Base-by-base conservation (phyloP, 2,329 filamentous ascomycete genomes). In the Xylaria sp. region DNA sequence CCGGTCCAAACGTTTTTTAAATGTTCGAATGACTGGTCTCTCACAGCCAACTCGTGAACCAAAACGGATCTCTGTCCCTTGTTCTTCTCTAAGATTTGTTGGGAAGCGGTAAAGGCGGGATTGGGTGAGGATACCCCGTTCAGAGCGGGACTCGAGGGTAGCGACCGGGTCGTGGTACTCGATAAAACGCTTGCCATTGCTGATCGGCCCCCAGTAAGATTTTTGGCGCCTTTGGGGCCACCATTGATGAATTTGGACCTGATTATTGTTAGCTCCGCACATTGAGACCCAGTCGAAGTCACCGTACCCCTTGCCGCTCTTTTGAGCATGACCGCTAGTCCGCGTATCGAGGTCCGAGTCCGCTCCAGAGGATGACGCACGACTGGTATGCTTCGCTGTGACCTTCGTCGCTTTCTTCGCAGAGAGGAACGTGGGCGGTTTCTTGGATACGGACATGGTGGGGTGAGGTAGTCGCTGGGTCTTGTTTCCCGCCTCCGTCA, bases 21-120 rank as follows among this genome's bases (percentile, higher is more conserved):
- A 54, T 83, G 79, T 7, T 83, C 78, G 19, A 81, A 81, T 0
- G 81, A 74, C 66, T 81, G 79, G 14, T 87, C 83, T 61, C 79
- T 76, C 6, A 84, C 80, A 33, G 87, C 87, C 19, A 89, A 76
- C 67, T 88, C 83, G 72, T 89, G 87, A 28, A 89, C 84, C 19
- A 89, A 77, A 23, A 83, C 78, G 59, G 74, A 78, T 69, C 82
- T 79, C 63, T 81, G 80, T 54, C 83, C 83, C 72, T 86, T 86
- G 42, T 82, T 81, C 67, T 82, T 79, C 69, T 85, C 83, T 37
- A 82, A 71, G 33, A 81, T 75, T 65, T 84, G 80, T 63, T 86
- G 81, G 0, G 84, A 82, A 17, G 83, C 78, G 11, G 81, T 82
- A 23, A 81, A 76, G 9, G 78, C 79, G 1, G 83, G 80, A 3